phyloP scores from a whole-genome alignment of 1,284 basidiomycete species.

The Trichosporon sp. region DNA sequence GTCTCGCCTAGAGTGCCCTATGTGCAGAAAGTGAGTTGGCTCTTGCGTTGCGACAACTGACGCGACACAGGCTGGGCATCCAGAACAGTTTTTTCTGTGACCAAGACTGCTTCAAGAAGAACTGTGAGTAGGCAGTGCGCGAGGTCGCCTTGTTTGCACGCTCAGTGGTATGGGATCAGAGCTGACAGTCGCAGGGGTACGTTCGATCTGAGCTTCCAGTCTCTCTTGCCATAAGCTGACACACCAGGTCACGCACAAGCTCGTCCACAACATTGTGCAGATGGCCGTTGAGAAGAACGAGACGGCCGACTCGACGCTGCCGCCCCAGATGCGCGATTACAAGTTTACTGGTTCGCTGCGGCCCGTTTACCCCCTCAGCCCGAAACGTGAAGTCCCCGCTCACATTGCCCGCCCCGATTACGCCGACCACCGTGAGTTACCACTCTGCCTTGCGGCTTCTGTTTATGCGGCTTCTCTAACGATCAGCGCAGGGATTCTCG shows the following conservation, averaged over 20 bases:
- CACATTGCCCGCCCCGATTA: slow-evolving; percentile 48
- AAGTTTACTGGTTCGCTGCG: slow-evolving; percentile 46
- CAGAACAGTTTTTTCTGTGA: slow-evolving; percentile 49
- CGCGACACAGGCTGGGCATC: slow-evolving; percentile 43
- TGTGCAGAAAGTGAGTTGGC: slow-evolving; percentile 45
- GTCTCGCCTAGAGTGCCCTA: slow-evolving; percentile 46
- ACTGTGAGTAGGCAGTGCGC: slow-evolving; percentile 45
- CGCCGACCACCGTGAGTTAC: slow-evolving; percentile 48
- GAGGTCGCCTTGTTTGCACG: not conserved
- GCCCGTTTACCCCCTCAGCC: slow-evolving; percentile 46
- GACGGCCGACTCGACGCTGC: slow-evolving; percentile 36
- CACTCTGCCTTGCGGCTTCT: too few relatives aligned
- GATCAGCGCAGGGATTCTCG: slow-evolving; percentile 41
- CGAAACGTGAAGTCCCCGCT: slow-evolving; percentile 39
- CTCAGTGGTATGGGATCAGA: not conserved
- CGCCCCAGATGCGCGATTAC: slow-evolving; percentile 41
- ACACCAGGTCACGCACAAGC: slow-evolving; percentile 37
- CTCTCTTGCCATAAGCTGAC: too few relatives aligned
- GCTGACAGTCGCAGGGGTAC: slow-evolving; percentile 24
- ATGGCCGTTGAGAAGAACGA: slow-evolving; percentile 36
- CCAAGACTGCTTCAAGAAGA: slow-evolving; percentile 50
- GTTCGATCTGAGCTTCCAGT: not conserved
- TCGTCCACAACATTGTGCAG: slow-evolving; percentile 45
- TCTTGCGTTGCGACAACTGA: not conserved
- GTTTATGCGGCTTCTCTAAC: too few relatives aligned